phyloP scores from a whole-genome alignment of 192 early-diverging fungal species.

The Entomortierella beljakovae region DNA sequence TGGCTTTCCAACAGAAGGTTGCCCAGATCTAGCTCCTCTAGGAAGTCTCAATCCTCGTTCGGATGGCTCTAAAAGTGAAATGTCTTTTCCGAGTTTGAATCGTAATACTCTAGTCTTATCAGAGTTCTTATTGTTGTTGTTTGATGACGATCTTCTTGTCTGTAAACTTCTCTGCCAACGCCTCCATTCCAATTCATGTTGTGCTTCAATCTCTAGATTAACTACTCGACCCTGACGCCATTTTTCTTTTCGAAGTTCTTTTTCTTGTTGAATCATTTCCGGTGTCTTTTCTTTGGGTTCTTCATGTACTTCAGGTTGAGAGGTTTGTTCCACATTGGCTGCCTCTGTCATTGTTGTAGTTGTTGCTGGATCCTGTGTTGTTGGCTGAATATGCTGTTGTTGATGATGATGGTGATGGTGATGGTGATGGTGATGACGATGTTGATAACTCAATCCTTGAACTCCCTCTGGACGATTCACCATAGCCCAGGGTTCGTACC shows the following conservation, averaged over 20 bases:
- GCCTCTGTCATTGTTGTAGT: background rate
- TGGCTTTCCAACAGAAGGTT: too few species aligned
- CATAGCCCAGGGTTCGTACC: slow-evolving; percentile 51
- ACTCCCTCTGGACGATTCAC: background rate
- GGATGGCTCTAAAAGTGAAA: slow-evolving; percentile 23
- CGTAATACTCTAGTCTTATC: background rate
- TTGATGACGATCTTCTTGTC: background rate
- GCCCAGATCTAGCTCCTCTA: background rate
- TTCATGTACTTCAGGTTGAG: background rate
- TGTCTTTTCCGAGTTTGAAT: slow-evolving; percentile 28
- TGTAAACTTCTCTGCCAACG: slow-evolving; percentile 29
- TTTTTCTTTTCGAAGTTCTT: slow-evolving; percentile 33
- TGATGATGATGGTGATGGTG: background rate
- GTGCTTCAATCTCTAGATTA: slow-evolving; percentile 38
- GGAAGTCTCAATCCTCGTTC: slow-evolving; percentile 34
- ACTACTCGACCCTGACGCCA: slow-evolving; percentile 37
- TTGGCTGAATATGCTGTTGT: background rate
- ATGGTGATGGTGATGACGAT: background rate
- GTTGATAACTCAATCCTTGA: background rate
- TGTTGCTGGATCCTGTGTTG: background rate
- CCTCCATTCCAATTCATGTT: slow-evolving; percentile 48
- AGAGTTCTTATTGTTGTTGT: background rate
- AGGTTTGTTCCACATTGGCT: background rate
- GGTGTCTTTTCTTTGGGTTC: background rate
- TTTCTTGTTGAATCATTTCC: slow-evolving; percentile 23